These are phyloP conservation scores for Wilcoxina mikolae DNA, from an alignment of 495 filamentous ascomycete genomes.

Conservation along the genomic window DNA sequence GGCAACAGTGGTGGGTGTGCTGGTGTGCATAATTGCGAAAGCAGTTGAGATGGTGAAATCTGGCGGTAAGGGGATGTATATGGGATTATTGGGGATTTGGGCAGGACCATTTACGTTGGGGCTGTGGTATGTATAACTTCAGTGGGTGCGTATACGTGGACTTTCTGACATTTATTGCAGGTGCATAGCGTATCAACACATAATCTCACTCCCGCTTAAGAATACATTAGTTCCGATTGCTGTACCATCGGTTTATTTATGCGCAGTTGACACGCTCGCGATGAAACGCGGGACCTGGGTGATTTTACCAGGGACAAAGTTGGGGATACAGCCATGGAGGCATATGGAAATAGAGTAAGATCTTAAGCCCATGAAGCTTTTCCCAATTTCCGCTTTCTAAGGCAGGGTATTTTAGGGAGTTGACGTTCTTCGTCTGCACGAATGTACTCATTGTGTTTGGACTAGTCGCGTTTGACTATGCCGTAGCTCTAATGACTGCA, in stretches of 20 bases:
- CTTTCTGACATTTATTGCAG: background rate
- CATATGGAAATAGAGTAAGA: slow-evolving; percentile 44
- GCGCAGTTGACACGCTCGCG: slow-evolving; percentile 50
- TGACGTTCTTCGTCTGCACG: slow-evolving; percentile 50
- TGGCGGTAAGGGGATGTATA: slow-evolving; percentile 40
- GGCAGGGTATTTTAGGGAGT: slow-evolving; percentile 33
- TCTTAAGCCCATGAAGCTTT: no score
- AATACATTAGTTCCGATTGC: slow-evolving; percentile 41
- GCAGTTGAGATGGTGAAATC: slow-evolving; percentile 4
- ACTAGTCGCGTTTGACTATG: slow-evolving; percentile 49
- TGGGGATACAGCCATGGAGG: slow-evolving; percentile 43
- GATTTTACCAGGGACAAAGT: slow-evolving; percentile 47
- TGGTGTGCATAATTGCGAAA: slow-evolving; percentile 19
- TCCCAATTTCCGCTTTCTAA: background rate
- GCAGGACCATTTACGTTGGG: slow-evolving; percentile 45
- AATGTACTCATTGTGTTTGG: slow-evolving; percentile 52
- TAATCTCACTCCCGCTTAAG: slow-evolving; percentile 39
- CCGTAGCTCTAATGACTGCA: slow-evolving; percentile 41
- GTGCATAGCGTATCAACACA: slow-evolving; percentile 41
- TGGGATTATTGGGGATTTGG: slow-evolving; percentile 54
- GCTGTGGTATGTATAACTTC: slow-evolving; percentile 35
- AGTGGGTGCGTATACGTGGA: slow-evolving; percentile 8
- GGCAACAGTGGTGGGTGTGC: background rate
- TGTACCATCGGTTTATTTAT: slow-evolving; percentile 50
- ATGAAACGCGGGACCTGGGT: slow-evolving; percentile 49